Evolutionary conservation across 768 basidiomycete species (phyloP).

Genomic region (Termitomyces titanicus): DNA sequence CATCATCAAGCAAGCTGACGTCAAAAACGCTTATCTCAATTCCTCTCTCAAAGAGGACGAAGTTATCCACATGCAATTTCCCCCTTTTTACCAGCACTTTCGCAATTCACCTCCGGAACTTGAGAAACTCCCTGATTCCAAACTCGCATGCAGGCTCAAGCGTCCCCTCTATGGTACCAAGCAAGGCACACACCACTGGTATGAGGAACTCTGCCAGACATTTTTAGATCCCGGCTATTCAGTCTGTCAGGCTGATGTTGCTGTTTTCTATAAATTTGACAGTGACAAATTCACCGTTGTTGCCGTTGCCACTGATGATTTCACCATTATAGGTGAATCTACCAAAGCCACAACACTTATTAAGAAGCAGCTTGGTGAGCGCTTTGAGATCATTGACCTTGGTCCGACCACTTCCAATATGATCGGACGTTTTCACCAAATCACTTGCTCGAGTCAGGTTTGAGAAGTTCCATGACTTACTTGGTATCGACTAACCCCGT

Average conservation of each 20-base stretch:
- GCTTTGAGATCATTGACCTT: too few species aligned
- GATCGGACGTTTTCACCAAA: too few species aligned
- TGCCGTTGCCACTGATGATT: slow-evolving; percentile 26
- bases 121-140: neutral
- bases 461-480: too few species aligned
- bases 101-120: neutral
- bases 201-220: neutral
- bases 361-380: slow-evolving; percentile 11
- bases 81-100: neutral
- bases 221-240: neutral
- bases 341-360: slow-evolving; percentile 7
- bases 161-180: neutral
- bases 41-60: neutral
- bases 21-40: neutral
- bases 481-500: too few species aligned
- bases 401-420: too few species aligned
- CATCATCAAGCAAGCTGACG: neutral
- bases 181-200: neutral
- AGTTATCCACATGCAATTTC: too few species aligned
- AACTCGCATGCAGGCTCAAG: neutral
- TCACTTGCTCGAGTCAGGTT: too few species aligned
- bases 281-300: slow-evolving; percentile 4
- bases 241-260: neutral
- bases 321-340: slow-evolving; percentile 20
- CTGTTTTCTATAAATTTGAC: neutral